phyloP scores from a whole-genome alignment of 2,329 filamentous ascomycete genomes.

The Pseudopithomyces chartarum region DNA sequence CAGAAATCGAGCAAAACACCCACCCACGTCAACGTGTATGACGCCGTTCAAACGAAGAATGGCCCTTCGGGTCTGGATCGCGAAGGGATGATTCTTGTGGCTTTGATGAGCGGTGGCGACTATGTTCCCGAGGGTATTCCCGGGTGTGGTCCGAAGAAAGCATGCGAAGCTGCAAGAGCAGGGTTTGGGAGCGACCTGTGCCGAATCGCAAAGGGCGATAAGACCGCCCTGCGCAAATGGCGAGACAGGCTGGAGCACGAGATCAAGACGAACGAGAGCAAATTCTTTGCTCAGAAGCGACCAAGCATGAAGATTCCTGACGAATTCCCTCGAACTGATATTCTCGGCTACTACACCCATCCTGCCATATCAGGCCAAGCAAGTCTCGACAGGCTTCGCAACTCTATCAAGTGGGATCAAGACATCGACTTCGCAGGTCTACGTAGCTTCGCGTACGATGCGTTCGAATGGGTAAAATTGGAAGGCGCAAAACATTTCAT shows the following conservation, averaged over 20 bases:
- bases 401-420: slow-evolving; percentile 64
- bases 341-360: slow-evolving; percentile 85
- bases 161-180: slow-evolving; percentile 86
- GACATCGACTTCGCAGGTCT: slow-evolving; percentile 69
- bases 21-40: slow-evolving; percentile 86
- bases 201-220: slow-evolving; percentile 64
- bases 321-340: slow-evolving; percentile 77
- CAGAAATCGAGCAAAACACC: slow-evolving; percentile 68
- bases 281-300: slow-evolving; percentile 78
- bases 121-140: slow-evolving; percentile 88
- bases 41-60: slow-evolving; percentile 63
- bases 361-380: slow-evolving; percentile 74
- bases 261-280: slow-evolving; percentile 80
- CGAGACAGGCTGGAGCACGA: slow-evolving; percentile 73
- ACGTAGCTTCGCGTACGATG: slow-evolving; percentile 74
- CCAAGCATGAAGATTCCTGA: slow-evolving; percentile 76
- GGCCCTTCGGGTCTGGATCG: slow-evolving; percentile 69
- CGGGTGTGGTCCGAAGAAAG: slow-evolving; percentile 84
- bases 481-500: slow-evolving; percentile 85
- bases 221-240: slow-evolving; percentile 69
- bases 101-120: slow-evolving; percentile 93
- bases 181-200: slow-evolving; percentile 83
- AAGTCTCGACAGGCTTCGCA: slow-evolving; percentile 60
- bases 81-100: slow-evolving; percentile 91
- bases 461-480: slow-evolving; percentile 83